Evolutionary conservation across 1,284 basidiomycete species (phyloP).

Genomic region (Coniophora puteana): DNA sequence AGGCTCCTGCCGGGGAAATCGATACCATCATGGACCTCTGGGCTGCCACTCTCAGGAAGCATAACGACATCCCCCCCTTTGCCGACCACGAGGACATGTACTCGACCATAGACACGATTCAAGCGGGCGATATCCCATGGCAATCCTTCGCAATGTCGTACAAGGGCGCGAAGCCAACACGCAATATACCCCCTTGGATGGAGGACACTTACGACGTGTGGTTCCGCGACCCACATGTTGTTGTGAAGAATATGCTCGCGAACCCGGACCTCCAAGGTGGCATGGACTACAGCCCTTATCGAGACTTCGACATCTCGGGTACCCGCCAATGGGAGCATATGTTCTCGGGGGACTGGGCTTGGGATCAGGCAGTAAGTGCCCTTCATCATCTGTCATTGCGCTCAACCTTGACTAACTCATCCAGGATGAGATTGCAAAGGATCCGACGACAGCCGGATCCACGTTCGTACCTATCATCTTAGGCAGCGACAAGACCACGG

Average conservation of each 20-base stretch:
- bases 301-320: conserved; percentile 7
- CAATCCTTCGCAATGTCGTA: conserved; percentile 9
- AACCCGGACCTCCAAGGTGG: conserved; percentile 20
- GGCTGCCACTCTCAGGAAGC: conserved; percentile 4
- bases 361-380: conserved; percentile 12
- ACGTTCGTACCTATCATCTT: conserved; percentile 20
- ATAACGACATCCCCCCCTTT: background rate
- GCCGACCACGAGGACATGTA: background rate
- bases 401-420: background rate
- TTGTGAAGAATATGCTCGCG: conserved; percentile 16
- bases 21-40: conserved; percentile 14
- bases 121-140: conserved; percentile 12
- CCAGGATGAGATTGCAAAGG: conserved; percentile 9
- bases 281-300: conserved; percentile 17
- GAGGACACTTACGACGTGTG: conserved; percentile 11
- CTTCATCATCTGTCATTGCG: background rate
- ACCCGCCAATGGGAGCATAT: conserved; percentile 7
- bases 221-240: conserved; percentile 12
- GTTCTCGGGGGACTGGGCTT: conserved; percentile 19
- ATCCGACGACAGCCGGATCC: conserved; percentile 6
- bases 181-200: background rate
- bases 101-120: conserved; percentile 6
- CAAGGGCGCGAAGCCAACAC: no score
- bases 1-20: conserved; percentile 12
- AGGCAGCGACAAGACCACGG: conserved; percentile 33